A percentile compares a stretch with the other conserved stretches of the same genome.
phyloP scores from a whole-genome alignment of 169 alveolate species.

The Theileria parva region DNA sequence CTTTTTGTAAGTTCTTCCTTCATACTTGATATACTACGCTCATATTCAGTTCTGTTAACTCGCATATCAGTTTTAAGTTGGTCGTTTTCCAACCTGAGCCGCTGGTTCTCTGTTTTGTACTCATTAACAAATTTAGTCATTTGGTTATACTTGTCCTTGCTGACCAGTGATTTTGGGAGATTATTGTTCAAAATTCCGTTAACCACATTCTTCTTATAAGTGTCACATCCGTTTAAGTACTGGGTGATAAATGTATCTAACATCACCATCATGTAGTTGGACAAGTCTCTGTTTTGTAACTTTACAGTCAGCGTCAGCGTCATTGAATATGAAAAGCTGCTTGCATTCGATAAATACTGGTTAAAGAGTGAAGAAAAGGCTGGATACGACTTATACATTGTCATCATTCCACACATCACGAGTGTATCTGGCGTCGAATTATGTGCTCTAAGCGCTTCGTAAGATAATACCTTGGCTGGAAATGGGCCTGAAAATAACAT shows the following conservation, averaged over 20 bases:
- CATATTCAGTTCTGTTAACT: neutral
- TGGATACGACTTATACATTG: neutral
- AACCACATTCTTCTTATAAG: neutral
- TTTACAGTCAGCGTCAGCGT: neutral
- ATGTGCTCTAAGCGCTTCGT: conserved; percentile 3
- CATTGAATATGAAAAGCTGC: neutral
- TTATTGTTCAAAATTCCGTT: neutral
- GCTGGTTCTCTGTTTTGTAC: neutral
- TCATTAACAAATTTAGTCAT: neutral
- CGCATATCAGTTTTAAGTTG: neutral
- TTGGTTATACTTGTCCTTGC: neutral
- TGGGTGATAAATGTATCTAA: neutral
- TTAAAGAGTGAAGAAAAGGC: neutral
- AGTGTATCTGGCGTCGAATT: neutral
- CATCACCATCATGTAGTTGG: conserved; percentile 3
- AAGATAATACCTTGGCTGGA: conserved; percentile 1
- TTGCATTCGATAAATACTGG: neutral
- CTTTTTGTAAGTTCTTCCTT: neutral
- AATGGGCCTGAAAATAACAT: conserved; percentile 3
- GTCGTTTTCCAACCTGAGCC: conserved; percentile 3
- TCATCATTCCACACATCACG: conserved; percentile 8
- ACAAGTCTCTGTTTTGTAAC: neutral
- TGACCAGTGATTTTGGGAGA: conserved; percentile 12
- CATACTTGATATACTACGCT: neutral
- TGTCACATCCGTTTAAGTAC: conserved; percentile 8